Evolutionary conservation across 2,329 filamentous ascomycete genomes (phyloP).

Genomic region (Colletotrichum horii): DNA sequence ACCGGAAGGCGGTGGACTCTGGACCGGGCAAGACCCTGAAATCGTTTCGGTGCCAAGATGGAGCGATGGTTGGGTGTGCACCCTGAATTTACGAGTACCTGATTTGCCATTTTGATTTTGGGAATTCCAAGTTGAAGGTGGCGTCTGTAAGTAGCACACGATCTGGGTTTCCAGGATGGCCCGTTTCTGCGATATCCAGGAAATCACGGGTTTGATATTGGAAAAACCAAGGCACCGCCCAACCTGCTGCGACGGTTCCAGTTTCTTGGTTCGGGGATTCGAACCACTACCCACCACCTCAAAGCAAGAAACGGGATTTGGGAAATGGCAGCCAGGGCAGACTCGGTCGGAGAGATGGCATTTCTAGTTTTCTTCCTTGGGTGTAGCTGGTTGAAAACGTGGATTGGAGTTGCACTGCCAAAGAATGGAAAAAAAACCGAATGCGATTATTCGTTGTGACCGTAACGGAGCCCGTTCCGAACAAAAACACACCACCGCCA

Average conservation of each 20-base stretch:
- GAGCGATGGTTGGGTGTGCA: background rate
- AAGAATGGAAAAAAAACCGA: background rate
- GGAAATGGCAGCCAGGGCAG: background rate
- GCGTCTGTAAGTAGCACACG: background rate
- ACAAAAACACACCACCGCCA: background rate
- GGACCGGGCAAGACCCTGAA: conserved; percentile 4
- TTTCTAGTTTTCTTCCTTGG: background rate
- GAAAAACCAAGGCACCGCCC: background rate
- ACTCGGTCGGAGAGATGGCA: background rate
- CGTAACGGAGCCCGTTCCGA: conserved; percentile 3
- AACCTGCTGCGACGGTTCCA: background rate
- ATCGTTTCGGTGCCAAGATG: background rate
- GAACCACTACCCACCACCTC: background rate
- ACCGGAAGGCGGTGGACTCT: background rate
- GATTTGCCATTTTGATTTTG: background rate
- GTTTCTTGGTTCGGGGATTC: background rate
- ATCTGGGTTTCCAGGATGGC: background rate
- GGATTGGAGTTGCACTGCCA: background rate
- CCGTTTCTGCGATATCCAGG: background rate
- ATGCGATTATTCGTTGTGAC: background rate
- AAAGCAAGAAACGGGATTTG: background rate
- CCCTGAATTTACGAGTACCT: background rate
- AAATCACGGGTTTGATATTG: background rate
- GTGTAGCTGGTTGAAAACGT: background rate
- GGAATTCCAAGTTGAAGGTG: background rate